Percentiles rank a stretch among this genome's conserved stretches.
phyloP scores from a whole-genome alignment of 2,329 filamentous ascomycete genomes.

The Calonectria hawksworthii region DNA sequence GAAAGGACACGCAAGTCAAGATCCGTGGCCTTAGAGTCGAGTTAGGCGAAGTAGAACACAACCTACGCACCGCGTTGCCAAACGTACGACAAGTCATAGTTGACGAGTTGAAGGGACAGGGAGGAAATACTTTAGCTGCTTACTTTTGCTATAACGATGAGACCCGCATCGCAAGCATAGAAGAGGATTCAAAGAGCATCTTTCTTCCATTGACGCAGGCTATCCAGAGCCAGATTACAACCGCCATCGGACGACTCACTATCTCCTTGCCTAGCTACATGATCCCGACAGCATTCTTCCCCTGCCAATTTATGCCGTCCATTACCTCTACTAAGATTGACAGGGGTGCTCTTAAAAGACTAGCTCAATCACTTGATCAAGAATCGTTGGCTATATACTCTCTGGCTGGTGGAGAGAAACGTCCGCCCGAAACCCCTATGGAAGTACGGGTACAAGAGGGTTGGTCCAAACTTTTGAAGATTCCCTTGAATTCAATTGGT shows the following conservation, averaged over 20 bases:
- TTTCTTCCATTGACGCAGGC: neutral
- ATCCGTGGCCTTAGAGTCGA: slow-evolving; percentile 62
- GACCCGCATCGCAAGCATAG: neutral
- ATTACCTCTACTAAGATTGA: slow-evolving; percentile 26
- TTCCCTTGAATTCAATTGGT: slow-evolving; percentile 33
- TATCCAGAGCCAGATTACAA: neutral
- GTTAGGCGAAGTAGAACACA: neutral
- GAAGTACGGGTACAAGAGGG: slow-evolving; percentile 47
- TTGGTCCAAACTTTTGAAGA: slow-evolving; percentile 54
- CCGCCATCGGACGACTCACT: neutral
- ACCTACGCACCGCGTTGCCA: neutral
- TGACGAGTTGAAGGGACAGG: neutral
- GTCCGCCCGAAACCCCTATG: slow-evolving; percentile 1
- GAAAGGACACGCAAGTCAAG: slow-evolving; percentile 68
- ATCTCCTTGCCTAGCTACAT: neutral
- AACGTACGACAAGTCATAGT: neutral
- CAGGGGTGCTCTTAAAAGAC: neutral
- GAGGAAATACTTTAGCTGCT: neutral
- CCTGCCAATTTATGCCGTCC: neutral
- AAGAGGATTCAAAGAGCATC: neutral
- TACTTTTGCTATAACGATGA: neutral
- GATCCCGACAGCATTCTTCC: neutral
- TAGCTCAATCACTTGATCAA: slow-evolving; percentile 16
- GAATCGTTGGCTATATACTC: slow-evolving; percentile 2
- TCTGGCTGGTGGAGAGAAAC: slow-evolving; percentile 12